phyloP scores from a whole-genome alignment of 345 rosid genomes.

The Ricinus communis region DNA sequence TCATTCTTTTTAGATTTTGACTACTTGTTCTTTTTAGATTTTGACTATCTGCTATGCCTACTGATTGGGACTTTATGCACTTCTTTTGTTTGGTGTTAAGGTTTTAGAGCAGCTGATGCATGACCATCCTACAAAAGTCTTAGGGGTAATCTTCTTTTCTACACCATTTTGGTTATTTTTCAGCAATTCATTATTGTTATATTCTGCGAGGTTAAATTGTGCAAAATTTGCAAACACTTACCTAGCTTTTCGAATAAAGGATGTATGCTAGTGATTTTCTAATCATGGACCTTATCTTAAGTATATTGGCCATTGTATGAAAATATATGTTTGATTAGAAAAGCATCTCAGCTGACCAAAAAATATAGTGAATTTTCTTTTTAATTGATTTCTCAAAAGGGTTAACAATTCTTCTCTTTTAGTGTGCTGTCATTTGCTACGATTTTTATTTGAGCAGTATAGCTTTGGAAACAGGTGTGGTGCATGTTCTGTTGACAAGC shows the following conservation, averaged over 20 bases:
- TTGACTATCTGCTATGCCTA: neutral
- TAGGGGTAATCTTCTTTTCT: slow-evolving; percentile 45
- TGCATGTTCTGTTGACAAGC: neutral
- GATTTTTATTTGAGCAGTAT: neutral
- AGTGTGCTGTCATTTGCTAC: neutral
- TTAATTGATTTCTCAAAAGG: neutral
- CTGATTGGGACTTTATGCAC: slow-evolving; percentile 4
- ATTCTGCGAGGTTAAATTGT: neutral
- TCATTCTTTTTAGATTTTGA: neutral
- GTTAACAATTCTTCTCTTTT: neutral
- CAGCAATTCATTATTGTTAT: neutral
- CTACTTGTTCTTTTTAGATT: neutral
- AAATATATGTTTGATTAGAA: neutral
- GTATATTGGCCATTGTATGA: neutral
- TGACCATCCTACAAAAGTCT: slow-evolving; percentile 41
- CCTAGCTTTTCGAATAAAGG: neutral
- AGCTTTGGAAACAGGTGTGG: neutral
- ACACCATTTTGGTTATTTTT: neutral
- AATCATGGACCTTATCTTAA: neutral
- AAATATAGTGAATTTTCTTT: neutral
- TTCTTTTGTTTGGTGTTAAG: slow-evolving; percentile 23
- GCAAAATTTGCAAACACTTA: neutral
- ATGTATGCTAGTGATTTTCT: neutral
- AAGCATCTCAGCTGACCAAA: neutral
- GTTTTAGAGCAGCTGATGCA: slow-evolving; percentile 38